phyloP scores from a whole-genome alignment of 2,329 filamentous ascomycete species.

The Paecilomyces sp. region DNA sequence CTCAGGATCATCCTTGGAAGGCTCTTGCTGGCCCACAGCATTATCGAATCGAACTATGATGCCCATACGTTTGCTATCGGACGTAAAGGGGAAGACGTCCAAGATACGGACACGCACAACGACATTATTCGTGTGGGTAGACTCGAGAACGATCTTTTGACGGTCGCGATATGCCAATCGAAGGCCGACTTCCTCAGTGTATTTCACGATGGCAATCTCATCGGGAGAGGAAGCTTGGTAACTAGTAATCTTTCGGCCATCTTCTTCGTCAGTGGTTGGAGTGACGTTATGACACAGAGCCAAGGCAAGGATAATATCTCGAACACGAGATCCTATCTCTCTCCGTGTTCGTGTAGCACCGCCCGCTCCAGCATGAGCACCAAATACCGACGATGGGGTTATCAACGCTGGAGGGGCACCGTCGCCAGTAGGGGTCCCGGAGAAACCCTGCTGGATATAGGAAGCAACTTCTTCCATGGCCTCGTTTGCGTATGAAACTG shows the following conservation, averaged over 20 bases:
- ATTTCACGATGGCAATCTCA: slow-evolving; percentile 94
- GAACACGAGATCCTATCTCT: slow-evolving; percentile 88
- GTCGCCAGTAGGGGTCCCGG: slow-evolving; percentile 39
- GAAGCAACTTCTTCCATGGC: slow-evolving; percentile 94
- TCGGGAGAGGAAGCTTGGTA: slow-evolving; percentile 98
- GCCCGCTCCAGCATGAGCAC: slow-evolving; percentile 49
- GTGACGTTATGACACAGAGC: slow-evolving; percentile 97
- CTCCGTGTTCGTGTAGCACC: slow-evolving; percentile 74
- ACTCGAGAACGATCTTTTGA: slow-evolving; percentile 75
- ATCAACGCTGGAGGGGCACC: slow-evolving; percentile 50
- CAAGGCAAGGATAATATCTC: slow-evolving; percentile 85
- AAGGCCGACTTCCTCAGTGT: slow-evolving; percentile 88
- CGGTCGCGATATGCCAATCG: slow-evolving; percentile 80
- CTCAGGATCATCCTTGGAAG: slow-evolving; percentile 57
- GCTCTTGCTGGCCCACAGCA: slow-evolving; percentile 42
- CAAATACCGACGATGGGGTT: slow-evolving; percentile 67
- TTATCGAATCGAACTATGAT: slow-evolving; percentile 84
- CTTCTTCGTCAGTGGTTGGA: slow-evolving; percentile 75
- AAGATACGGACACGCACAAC: slow-evolving; percentile 83
- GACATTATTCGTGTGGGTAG: slow-evolving; percentile 61
- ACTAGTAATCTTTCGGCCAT: slow-evolving; percentile 67
- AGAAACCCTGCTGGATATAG: slow-evolving; percentile 80
- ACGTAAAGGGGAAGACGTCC: slow-evolving; percentile 95
- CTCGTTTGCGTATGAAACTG: slow-evolving; percentile 95
- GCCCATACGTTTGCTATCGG: slow-evolving; percentile 96